Evolutionary conservation across 805 yeast genomes (phyloP).

Genomic region (Wickerhamomyces bisporus): DNA sequence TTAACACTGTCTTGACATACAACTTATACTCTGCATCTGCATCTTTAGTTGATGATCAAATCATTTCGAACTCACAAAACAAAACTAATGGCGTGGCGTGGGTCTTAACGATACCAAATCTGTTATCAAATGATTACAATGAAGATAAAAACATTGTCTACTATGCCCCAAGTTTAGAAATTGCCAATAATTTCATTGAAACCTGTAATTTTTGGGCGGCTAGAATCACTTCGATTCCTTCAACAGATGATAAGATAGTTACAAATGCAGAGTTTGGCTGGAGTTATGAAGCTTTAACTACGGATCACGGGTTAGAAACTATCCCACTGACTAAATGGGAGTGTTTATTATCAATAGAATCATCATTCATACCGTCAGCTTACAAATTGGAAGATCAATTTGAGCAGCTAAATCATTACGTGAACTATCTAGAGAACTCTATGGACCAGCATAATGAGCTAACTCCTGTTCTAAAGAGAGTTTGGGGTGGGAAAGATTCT

Average conservation of each 20-base stretch:
- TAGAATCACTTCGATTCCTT: slow-evolving; percentile 74
- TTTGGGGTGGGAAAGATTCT: slow-evolving; percentile 26
- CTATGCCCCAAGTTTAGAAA: slow-evolving; percentile 33
- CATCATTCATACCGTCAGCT: slow-evolving; percentile 26
- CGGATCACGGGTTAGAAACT: slow-evolving; percentile 19
- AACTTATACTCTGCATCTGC: slow-evolving; percentile 24
- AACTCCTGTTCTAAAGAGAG: slow-evolving; percentile 30
- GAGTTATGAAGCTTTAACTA: slow-evolving; percentile 30
- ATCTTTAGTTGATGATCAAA: slow-evolving; percentile 15
- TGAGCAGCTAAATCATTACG: slow-evolving; percentile 32
- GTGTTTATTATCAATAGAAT: slow-evolving; percentile 22
- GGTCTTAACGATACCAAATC: slow-evolving; percentile 21
- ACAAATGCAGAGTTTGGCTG: slow-evolving; percentile 81
- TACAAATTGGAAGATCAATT: slow-evolving; percentile 33
- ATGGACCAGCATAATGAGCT: slow-evolving; percentile 40
- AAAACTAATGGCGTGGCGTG: slow-evolving; percentile 20
- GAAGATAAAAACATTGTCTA: slow-evolving; percentile 20
- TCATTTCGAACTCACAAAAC: slow-evolving; percentile 16
- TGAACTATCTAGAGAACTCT: slow-evolving; percentile 31
- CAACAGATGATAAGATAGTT: slow-evolving; percentile 59
- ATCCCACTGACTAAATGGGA: slow-evolving; percentile 21
- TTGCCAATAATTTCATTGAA: slow-evolving; percentile 64
- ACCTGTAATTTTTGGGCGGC: slow-evolving; percentile 92
- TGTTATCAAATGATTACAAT: slow-evolving; percentile 13
- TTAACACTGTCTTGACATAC: slow-evolving; percentile 17